Base-by-base conservation (phyloP, 139 green algal genomes). In the Chlorella vulgaris region DNA sequence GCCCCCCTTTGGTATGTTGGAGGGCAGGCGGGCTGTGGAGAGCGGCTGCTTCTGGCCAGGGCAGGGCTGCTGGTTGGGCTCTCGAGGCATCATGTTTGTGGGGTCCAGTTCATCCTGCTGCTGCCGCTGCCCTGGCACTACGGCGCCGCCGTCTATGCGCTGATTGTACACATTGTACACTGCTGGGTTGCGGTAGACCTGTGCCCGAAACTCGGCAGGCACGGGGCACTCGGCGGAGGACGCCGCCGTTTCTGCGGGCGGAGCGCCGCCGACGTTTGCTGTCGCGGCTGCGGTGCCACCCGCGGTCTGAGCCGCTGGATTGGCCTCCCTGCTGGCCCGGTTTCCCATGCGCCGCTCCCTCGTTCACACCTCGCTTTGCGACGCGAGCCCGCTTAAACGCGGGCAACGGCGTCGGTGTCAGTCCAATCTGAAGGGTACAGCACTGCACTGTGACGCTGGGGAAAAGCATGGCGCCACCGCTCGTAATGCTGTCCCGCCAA, bases 91-190 rank as follows among this genome's bases (percentile, higher is more conserved):
- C 65, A 96, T 95, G 86, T 98, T 98, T 3, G 87, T 86, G 2
- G 93, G 92, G 84, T 97, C 93, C 7, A 97, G 70, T 29, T 91
- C 33, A 51, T 91, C 83, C 31, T 51, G 63, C 21, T 1, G 42
- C 24, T 65, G 73, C 22, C 38, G 74, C 68, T 13, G 68, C 28
- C 36, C 67, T 67, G 86, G 55, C 35, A 19, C 7, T 36, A 8
- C 36, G 35, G 10, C 13, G 58, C 4, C 26, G 84, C 68, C 91
- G 55, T 84, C 39, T 29, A 97, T 93, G 3, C 89, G 84, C 84
- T 97, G 88, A 31, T 91, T 94, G 77, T 98, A 98, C 33, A 98
- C 95, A 78, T 98, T 96, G 90, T 97, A 98, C 0, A 97, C 90
- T 0, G 88, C 83, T 5, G 69, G 67, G 36, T 80, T 90, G n/a